These are phyloP conservation scores for Purshia tridentata DNA, from an alignment of 306 rosid species.

Conservation along the genomic window DNA sequence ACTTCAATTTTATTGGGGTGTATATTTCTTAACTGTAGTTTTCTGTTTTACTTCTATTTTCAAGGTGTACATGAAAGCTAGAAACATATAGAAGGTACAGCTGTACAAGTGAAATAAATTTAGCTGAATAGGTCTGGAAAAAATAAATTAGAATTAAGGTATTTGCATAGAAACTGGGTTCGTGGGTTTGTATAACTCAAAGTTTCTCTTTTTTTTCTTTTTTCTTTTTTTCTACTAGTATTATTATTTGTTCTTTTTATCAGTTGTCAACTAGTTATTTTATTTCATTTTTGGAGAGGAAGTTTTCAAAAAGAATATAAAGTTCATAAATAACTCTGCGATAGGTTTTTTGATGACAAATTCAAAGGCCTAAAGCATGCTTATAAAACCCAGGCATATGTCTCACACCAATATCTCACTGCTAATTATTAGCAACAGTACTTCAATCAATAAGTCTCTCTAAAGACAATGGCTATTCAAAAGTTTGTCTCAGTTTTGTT, in stretches of 20 bases:
- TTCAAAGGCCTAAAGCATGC: constrained; percentile 4
- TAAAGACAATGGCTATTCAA: constrained; percentile 25
- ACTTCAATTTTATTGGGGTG: too few relatives aligned
- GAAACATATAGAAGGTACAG: too few relatives aligned
- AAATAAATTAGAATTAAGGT: too few relatives aligned
- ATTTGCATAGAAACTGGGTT: too few relatives aligned
- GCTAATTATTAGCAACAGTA: neutral
- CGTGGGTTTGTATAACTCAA: too few relatives aligned
- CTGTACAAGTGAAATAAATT: too few relatives aligned
- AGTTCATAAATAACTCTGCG: neutral
- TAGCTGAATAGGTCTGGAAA: too few relatives aligned
- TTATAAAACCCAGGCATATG: constrained; percentile 16
- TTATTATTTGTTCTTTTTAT: neutral
- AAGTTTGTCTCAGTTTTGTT: constrained; percentile 24
- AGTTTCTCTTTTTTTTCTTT: neutral
- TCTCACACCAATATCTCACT: constrained; percentile 3
- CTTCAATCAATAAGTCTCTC: neutral
- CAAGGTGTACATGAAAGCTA: too few relatives aligned
- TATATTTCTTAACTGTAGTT: too few relatives aligned
- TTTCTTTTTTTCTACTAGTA: neutral
- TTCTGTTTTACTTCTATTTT: too few relatives aligned
- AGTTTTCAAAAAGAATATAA: neutral
- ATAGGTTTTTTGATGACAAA: neutral
- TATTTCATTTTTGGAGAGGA: neutral
- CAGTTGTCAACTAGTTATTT: neutral